phyloP scores from a whole-genome alignment of 2,329 filamentous ascomycete species.

The Dryadomyces quercivorus region DNA sequence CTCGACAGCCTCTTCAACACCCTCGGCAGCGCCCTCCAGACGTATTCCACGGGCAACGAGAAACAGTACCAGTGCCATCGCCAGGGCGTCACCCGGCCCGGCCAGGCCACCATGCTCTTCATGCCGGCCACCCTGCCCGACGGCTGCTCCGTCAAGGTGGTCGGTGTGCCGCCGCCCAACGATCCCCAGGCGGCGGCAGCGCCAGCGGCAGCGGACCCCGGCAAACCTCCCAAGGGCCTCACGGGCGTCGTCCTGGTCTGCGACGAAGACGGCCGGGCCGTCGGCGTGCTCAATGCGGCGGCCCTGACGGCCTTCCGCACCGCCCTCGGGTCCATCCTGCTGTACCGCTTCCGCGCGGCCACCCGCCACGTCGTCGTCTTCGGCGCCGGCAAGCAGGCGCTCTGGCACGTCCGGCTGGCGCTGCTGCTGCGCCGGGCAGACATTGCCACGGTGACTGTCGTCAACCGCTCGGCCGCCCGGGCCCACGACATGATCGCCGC shows the following conservation, averaged over 20 bases:
- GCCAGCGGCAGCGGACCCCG: constrained; percentile 1
- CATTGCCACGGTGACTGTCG: constrained; percentile 18
- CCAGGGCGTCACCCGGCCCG: constrained; percentile 45
- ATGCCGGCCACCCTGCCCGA: constrained; percentile 52
- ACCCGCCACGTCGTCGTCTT: constrained; percentile 48
- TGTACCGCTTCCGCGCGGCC: constrained; percentile 34
- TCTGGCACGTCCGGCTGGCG: constrained; percentile 59
- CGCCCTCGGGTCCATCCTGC: constrained; percentile 48
- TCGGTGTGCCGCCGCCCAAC: constrained; percentile 25
- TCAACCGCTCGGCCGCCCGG: constrained; percentile 19
- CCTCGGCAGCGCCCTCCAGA: constrained; percentile 47
- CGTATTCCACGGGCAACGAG: constrained; percentile 52
- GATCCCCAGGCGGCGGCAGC: background rate
- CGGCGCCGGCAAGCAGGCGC: constrained; percentile 57
- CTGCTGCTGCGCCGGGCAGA: constrained; percentile 33
- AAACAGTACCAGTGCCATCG: constrained; percentile 49
- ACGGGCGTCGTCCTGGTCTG: constrained; percentile 45
- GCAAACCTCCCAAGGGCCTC: constrained; percentile 20
- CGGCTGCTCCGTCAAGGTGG: constrained; percentile 52
- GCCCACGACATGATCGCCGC: constrained; percentile 24
- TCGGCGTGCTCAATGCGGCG: constrained; percentile 52
- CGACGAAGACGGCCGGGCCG: constrained; percentile 41
- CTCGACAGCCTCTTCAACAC: constrained; percentile 43
- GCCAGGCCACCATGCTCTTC: constrained; percentile 52
- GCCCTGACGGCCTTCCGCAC: constrained; percentile 61